Conservation (phyloP, 176 grass and related monocot genomes). For the Poa annua region DNA sequence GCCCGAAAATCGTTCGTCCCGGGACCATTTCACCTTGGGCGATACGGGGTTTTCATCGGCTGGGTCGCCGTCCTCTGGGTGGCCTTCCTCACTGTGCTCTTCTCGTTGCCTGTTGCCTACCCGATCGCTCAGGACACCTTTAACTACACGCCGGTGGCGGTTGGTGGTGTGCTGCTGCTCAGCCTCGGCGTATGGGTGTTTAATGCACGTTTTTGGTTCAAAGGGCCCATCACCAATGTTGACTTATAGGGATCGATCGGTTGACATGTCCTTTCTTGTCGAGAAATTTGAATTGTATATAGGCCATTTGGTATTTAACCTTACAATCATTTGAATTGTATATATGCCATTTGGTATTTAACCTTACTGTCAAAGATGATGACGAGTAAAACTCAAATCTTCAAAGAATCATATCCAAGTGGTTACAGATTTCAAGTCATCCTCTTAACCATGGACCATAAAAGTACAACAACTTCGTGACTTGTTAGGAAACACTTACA, state of each 20-base stretch:
- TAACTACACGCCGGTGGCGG: conserved; percentile 75
- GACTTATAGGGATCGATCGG: conserved; percentile 1
- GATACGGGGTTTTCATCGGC: conserved; percentile 38
- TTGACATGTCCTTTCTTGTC: not conserved
- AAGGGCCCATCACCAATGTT: conserved; percentile 58
- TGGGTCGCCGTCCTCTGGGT: conserved; percentile 76
- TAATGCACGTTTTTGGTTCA: conserved; percentile 68
- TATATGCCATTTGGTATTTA: not conserved
- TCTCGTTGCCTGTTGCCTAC: conserved; percentile 82
- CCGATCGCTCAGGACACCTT: conserved; percentile 58
- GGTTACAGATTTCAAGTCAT: no score
- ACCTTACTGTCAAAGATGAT: no score
- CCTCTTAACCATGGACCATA: no score
- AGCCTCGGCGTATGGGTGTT: conserved; percentile 46
- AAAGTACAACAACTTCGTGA: no score
- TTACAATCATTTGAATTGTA: not conserved
- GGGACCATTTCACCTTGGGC: conserved; percentile 68
- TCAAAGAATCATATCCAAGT: no score
- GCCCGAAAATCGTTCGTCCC: conserved; percentile 49
- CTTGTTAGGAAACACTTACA: no score
- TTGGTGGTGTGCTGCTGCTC: conserved; percentile 68
- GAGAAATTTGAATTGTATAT: not conserved
- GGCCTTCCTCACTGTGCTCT: conserved; percentile 63
- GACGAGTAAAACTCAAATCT: no score
- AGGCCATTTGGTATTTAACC: no score